Evolutionary conservation across 805 yeast species (phyloP), one percentile per base, ranked within the genome.

Genomic region (Clavispora asparagi): DNA sequence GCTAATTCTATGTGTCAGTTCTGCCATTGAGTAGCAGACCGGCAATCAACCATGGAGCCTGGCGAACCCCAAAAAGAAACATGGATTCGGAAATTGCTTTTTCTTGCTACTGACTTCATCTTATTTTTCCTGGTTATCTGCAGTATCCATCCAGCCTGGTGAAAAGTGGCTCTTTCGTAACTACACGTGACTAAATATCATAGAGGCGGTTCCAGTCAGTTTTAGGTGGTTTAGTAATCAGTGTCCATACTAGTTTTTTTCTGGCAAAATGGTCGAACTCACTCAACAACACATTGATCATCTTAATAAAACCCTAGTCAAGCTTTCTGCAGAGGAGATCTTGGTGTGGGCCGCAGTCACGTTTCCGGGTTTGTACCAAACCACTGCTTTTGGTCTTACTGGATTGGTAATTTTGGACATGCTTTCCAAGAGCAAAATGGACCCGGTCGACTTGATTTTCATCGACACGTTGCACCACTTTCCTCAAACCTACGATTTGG

Each of bases 301-400:
- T 59, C 72, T 87, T 64, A 91, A 90, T 66, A 57, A 67, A n/a
- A 70, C 75, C 9, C 73, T 91, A 17, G 68, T 75, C n/a, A 60
- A 68, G 7, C 62, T 79, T 14, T 59, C 79, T 1, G 89, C 97
- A 0, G 79, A 81, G 53, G 87, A 88, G 48, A 81, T 92, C 47
- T 67, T 92, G 26, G 70, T 74, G 57, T 92, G 98, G 97, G 80
- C 96, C 0, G 67, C 85, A 13, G 63, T 78, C n/a, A 88, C 95
- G 0, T 83, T 91, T 58, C 96, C 96, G 3, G 74, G 81, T 36
- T 70, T 92, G 33, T 91, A 63, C 59, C 98, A 92, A 66, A 90
- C 96, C 1, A 89, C 98, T 0, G 98, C 98, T 1, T 90, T 92
- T 67, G 98, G 98, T 0, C 74, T 92, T 40, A 87, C 97, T 1